Conservation (phyloP, 495 filamentous ascomycete species). For the Lichenothelia convexa region DNA sequence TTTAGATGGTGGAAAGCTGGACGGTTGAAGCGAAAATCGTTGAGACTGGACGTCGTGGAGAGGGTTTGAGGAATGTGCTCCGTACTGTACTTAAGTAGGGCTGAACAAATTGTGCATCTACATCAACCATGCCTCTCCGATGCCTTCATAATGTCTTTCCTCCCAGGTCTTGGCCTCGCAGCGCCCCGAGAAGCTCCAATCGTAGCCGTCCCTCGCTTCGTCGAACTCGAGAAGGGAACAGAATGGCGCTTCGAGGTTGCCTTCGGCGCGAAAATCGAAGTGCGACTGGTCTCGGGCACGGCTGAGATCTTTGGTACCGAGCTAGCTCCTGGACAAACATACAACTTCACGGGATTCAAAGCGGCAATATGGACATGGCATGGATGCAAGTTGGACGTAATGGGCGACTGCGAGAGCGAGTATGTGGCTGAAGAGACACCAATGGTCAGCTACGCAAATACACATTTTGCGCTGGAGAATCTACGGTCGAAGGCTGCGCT, state of each 20-base stretch:
- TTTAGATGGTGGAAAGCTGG: no score
- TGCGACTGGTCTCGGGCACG: constrained; percentile 54
- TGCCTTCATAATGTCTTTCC: neutral
- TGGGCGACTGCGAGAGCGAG: constrained; percentile 43
- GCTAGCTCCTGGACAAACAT: constrained; percentile 52
- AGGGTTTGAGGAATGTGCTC: no score
- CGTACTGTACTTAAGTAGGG: no score
- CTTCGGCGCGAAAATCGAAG: constrained; percentile 25
- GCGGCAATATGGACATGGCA: constrained; percentile 81
- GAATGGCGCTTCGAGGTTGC: constrained; percentile 93
- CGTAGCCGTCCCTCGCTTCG: constrained; percentile 6
- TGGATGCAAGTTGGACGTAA: constrained; percentile 68
- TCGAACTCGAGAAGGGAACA: constrained; percentile 23
- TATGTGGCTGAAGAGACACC: constrained; percentile 75
- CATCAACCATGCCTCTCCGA: no score
- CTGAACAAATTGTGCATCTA: no score
- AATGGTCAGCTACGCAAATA: constrained; percentile 63
- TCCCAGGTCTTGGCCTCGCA: neutral
- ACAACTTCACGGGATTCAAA: constrained; percentile 70
- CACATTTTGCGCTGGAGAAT: constrained; percentile 68
- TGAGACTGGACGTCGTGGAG: no score
- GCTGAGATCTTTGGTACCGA: constrained; percentile 95
- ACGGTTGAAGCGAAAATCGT: no score
- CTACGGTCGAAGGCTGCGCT: constrained; percentile 32
- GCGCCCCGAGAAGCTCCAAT: neutral